Evolutionary conservation across 257 asterid genomes (phyloP).

Genomic region (Schizonepeta tenuifolia): DNA sequence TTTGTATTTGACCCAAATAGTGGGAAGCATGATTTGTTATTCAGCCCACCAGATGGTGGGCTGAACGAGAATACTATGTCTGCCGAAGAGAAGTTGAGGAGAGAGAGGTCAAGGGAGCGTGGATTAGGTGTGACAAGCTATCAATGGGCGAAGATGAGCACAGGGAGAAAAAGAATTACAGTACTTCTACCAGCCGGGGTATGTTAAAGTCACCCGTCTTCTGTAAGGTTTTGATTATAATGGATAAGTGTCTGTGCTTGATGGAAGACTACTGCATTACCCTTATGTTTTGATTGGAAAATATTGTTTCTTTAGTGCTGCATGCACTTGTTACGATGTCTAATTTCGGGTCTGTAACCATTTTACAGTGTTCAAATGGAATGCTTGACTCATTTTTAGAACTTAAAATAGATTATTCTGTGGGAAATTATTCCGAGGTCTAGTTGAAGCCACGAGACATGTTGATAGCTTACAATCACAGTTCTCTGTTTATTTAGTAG

Average conservation of each 20-base stretch:
- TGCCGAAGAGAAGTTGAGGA: constrained; percentile 82
- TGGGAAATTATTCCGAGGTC: too few relatives aligned
- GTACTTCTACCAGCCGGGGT: constrained; percentile 93
- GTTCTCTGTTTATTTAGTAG: too few relatives aligned
- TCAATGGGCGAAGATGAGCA: constrained; percentile 82
- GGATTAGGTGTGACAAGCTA: constrained; percentile 91
- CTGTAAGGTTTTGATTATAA: background rate
- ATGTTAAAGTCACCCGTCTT: constrained; percentile 29
- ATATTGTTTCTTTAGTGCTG: background rate
- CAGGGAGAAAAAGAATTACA: constrained; percentile 62
- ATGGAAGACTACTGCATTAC: background rate
- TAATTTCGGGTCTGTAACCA: background rate
- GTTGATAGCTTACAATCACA: too few relatives aligned
- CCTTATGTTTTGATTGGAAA: constrained; percentile 2
- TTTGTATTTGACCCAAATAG: constrained; percentile 65
- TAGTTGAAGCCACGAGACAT: constrained; percentile 1
- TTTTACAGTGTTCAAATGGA: background rate
- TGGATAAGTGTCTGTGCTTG: background rate
- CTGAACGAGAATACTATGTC: constrained; percentile 84
- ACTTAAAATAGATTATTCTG: background rate
- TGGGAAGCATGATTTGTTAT: constrained; percentile 67
- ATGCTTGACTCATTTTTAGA: background rate
- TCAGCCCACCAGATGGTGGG: constrained; percentile 87
- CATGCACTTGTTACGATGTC: background rate
- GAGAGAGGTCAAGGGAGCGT: constrained; percentile 93